Percentiles rank a stretch among this genome's conserved stretches.
Conservation (phyloP, 1,284 basidiomycete species). For the Omphalotus olearius region DNA sequence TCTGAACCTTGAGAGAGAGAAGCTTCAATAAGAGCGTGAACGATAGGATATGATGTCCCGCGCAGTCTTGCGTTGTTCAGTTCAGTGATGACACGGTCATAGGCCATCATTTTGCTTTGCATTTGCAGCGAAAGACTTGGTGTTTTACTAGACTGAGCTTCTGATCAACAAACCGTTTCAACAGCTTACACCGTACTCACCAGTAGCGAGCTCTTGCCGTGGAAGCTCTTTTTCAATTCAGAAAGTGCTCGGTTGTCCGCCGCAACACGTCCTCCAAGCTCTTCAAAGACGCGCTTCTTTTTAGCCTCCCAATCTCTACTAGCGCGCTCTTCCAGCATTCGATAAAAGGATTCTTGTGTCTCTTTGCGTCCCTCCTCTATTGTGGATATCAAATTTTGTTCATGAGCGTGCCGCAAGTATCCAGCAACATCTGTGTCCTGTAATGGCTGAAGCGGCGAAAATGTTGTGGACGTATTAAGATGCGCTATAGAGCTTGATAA, state of each 20-base stretch:
- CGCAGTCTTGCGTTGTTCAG: conserved; percentile 72
- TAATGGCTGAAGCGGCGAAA: conserved; percentile 84
- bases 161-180: not conserved
- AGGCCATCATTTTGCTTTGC: conserved; percentile 96
- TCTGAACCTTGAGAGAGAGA: conserved; percentile 52
- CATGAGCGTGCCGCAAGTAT: conserved; percentile 87
- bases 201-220: conserved; percentile 39
- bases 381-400: conserved; percentile 90
- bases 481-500: conserved; percentile 78
- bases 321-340: conserved; percentile 71
- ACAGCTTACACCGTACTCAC: conserved; percentile 21
- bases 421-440: conserved; percentile 89
- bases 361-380: conserved; percentile 88
- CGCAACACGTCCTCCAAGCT: conserved; percentile 67
- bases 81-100: conserved; percentile 75
- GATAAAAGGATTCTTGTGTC: conserved; percentile 85
- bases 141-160: conserved; percentile 18
- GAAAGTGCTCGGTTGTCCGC: conserved; percentile 46
- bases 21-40: conserved; percentile 67
- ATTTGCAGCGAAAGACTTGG: conserved; percentile 67
- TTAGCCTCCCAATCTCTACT: conserved; percentile 86
- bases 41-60: conserved; percentile 69
- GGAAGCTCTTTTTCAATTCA: conserved; percentile 58
- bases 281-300: conserved; percentile 88
- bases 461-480: conserved; percentile 80